Conservation (phyloP, 257 asterid genomes). For the Nicotiana tabacum region DNA sequence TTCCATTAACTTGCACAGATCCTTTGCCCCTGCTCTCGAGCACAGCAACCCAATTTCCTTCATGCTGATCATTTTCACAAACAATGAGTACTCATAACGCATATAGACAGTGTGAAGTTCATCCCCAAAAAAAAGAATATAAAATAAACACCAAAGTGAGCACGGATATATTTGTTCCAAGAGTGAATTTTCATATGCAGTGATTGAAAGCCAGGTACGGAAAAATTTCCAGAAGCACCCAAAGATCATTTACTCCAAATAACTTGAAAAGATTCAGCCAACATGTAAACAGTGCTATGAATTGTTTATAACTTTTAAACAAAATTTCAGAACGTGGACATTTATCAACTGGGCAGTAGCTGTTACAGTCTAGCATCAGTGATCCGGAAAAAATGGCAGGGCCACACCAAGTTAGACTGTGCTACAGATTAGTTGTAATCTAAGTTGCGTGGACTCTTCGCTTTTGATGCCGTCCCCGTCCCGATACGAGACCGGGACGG, state of each 20-base stretch:
- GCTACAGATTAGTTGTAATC: not conserved
- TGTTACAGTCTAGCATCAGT: not conserved
- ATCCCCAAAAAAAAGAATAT: slow-evolving; percentile 11
- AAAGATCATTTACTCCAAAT: not conserved
- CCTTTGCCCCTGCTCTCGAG: slow-evolving; percentile 81
- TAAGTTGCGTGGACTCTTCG: no score
- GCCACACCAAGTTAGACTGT: not conserved
- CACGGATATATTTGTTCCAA: not conserved
- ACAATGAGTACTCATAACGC: slow-evolving; percentile 20
- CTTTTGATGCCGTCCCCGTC: no score
- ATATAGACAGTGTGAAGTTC: slow-evolving; percentile 18
- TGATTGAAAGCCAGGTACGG: not conserved
- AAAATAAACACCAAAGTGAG: not conserved
- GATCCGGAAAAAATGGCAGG: not conserved
- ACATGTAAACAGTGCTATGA: not conserved
- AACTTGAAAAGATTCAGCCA: not conserved
- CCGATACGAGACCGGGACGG: no score
- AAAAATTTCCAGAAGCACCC: not conserved
- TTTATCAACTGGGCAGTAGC: not conserved
- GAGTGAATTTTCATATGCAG: not conserved
- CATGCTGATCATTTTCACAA: slow-evolving; percentile 49
- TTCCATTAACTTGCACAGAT: slow-evolving; percentile 72
- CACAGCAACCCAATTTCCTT: slow-evolving; percentile 56
- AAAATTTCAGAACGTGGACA: not conserved
- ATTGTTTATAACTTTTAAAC: not conserved